Evolutionary conservation across 148 eudicot species (phyloP).

Genomic region (Cornus kousa): DNA sequence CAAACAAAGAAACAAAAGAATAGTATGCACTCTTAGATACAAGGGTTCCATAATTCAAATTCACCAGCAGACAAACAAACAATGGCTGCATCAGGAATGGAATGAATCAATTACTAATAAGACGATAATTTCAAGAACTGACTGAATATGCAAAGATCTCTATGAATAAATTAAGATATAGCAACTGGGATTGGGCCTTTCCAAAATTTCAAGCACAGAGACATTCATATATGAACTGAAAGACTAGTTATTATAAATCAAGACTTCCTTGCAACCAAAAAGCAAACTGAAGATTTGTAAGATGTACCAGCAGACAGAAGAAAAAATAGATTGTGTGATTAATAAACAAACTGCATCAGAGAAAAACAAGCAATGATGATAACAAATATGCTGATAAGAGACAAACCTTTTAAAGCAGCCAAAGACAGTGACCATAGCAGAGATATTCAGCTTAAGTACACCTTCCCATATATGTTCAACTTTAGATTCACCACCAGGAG

Average conservation of each 20-base stretch:
- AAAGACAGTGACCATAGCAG: constrained; percentile 52
- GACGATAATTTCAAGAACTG: not conserved
- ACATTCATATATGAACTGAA: not conserved
- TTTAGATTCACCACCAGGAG: constrained; percentile 10
- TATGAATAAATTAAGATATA: not conserved
- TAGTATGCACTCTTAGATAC: not conserved
- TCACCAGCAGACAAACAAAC: not conserved
- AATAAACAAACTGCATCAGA: not conserved
- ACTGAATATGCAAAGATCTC: not conserved
- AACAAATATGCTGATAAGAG: not conserved
- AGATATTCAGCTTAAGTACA: constrained; percentile 56
- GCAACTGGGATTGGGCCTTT: not conserved
- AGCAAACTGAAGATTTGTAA: not conserved
- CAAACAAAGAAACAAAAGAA: not conserved
- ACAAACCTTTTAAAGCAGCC: constrained; percentile 69
- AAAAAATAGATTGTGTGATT: too few relatives aligned
- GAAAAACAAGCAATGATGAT: not conserved
- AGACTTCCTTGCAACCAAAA: not conserved
- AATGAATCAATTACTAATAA: not conserved
- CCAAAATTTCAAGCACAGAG: not conserved
- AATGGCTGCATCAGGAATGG: not conserved
- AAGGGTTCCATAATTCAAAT: not conserved
- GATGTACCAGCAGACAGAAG: too few relatives aligned
- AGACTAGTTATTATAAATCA: not conserved
- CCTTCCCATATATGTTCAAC: constrained; percentile 74